These are phyloP conservation scores for Umbelopsis ramanniana DNA, from an alignment of 192 early-diverging fungal species.

Conservation along the genomic window DNA sequence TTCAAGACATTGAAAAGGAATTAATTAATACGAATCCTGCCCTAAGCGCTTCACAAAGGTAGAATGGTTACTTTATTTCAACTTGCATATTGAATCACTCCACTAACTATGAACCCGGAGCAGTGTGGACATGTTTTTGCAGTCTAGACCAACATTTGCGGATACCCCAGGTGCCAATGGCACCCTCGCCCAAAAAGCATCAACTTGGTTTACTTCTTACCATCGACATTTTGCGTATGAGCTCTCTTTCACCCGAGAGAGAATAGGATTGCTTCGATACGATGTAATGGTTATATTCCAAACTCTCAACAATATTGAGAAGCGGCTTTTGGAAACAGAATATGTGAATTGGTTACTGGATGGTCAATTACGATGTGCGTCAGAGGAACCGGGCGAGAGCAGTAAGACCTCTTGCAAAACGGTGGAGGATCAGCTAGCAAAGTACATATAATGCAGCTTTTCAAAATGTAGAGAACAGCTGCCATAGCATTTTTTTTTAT, in stretches of 20 bases:
- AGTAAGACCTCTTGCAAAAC: constrained; percentile 4
- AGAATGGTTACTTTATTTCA: background rate
- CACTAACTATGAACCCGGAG: background rate
- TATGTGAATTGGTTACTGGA: constrained; percentile 62
- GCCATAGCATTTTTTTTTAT: too few relatives aligned
- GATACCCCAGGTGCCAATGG: background rate
- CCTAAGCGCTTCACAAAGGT: background rate
- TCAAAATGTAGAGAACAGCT: background rate
- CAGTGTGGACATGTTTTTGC: constrained; percentile 41
- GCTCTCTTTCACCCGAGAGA: constrained; percentile 50
- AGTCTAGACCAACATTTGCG: constrained; percentile 30
- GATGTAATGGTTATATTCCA: constrained; percentile 52
- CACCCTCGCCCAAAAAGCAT: background rate
- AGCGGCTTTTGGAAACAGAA: constrained; percentile 50
- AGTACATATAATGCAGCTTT: background rate
- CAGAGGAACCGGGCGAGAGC: constrained; percentile 18
- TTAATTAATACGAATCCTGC: constrained; percentile 23
- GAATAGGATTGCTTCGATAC: constrained; percentile 50
- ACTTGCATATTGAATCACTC: background rate
- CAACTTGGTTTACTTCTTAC: constrained; percentile 42
- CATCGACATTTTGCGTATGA: constrained; percentile 52
- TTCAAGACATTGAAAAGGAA: constrained; percentile 53
- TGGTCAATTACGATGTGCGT: constrained; percentile 40
- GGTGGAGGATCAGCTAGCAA: background rate
- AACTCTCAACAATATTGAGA: constrained; percentile 52